Conservation (phyloP, 257 asterid genomes). For the Salvia miltiorrhiza region DNA sequence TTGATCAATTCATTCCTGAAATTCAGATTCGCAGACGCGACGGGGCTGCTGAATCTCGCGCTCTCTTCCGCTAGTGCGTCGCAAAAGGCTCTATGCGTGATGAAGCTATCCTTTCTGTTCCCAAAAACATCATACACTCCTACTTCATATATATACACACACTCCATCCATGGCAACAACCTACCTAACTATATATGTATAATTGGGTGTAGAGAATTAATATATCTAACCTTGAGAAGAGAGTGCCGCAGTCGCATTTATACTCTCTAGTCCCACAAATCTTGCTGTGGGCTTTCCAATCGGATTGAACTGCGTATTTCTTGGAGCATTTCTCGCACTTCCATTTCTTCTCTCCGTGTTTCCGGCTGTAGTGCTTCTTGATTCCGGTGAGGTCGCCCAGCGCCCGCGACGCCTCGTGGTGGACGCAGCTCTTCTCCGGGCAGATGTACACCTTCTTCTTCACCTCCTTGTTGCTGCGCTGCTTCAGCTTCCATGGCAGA, state of each 20-base stretch:
- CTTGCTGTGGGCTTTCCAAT: constrained; percentile 95
- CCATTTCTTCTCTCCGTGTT: constrained; percentile 96
- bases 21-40: constrained; percentile 45
- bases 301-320: constrained; percentile 91
- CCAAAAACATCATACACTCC: too few relatives aligned
- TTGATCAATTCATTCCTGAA: constrained; percentile 52
- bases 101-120: constrained; percentile 87
- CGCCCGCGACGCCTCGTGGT: constrained; percentile 79
- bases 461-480: constrained; percentile 57
- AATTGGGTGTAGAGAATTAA: too few relatives aligned
- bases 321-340: constrained; percentile 89
- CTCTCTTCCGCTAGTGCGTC: constrained; percentile 87
- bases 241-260: constrained; percentile 94
- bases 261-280: constrained; percentile 94
- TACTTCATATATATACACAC: too few relatives aligned
- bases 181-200: too few relatives aligned
- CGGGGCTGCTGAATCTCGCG: constrained; percentile 50
- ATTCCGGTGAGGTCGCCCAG: constrained; percentile 87
- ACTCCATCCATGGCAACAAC: too few relatives aligned
- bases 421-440: constrained; percentile 81
- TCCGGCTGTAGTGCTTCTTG: constrained; percentile 79
- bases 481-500: constrained; percentile 93
- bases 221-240: constrained; percentile 65
- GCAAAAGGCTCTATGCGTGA: constrained; percentile 90
- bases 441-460: constrained; percentile 85